Conservation (phyloP, 257 asterid genomes). For the Capsicum chinense region DNA sequence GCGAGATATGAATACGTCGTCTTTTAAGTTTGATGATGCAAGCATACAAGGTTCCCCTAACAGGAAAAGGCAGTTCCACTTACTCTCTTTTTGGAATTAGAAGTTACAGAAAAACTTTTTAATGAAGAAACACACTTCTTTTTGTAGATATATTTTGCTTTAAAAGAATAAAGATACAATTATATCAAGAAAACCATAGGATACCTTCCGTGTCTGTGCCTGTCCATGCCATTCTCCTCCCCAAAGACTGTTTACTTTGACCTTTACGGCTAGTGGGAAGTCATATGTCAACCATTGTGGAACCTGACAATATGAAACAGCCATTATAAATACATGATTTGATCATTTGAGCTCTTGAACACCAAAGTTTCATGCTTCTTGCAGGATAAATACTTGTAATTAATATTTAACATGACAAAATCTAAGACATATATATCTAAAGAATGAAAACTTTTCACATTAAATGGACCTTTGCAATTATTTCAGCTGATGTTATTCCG, state of each 20-base stretch:
- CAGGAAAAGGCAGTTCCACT: not conserved
- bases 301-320: constrained; percentile 58
- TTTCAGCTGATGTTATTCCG: constrained; percentile 86
- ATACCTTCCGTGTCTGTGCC: constrained; percentile 87
- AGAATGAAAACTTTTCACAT: constrained; percentile 4
- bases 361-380: not conserved
- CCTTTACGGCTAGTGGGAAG: constrained; percentile 95
- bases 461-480: constrained; percentile 75
- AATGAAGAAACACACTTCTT: not conserved
- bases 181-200: not conserved
- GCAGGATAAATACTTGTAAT: not conserved
- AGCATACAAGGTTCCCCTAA: not conserved
- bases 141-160: not conserved
- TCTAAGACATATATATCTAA: not conserved
- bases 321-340: constrained; percentile 25
- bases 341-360: not conserved
- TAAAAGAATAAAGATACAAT: not conserved
- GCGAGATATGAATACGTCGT: not conserved
- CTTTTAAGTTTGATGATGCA: not conserved
- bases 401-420: not conserved
- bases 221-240: constrained; percentile 99
- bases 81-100: not conserved
- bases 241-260: constrained; percentile 96
- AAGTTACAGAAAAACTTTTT: not conserved
- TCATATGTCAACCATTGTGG: constrained; percentile 91